Evolutionary conservation across 257 asterid species (phyloP).

Genomic region (Galeopsis tetrahit): DNA sequence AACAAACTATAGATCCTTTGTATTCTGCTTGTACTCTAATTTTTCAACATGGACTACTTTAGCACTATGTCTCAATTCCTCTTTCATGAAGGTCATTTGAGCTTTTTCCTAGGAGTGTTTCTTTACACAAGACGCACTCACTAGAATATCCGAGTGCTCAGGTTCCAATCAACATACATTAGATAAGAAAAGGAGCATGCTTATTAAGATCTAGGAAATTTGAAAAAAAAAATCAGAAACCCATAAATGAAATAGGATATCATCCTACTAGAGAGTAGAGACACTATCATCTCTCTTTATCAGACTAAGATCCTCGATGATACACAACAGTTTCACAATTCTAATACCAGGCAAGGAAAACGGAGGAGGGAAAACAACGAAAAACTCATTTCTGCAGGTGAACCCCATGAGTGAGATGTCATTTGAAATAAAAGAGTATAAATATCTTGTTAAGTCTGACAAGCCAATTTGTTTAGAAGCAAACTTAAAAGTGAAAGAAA

Average conservation of each 20-base stretch:
- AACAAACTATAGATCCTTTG: background rate
- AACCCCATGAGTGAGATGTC: background rate
- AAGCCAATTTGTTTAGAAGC: background rate
- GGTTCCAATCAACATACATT: background rate
- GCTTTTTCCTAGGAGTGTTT: background rate
- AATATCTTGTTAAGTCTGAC: background rate
- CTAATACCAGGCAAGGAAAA: conserved; percentile 17
- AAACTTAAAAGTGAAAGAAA: conserved; percentile 12
- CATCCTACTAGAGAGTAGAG: background rate
- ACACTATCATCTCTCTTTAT: background rate
- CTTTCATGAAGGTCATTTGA: background rate
- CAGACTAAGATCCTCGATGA: background rate
- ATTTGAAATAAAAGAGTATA: background rate
- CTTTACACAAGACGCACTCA: background rate
- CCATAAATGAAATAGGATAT: background rate
- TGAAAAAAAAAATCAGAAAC: background rate
- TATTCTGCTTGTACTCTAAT: background rate
- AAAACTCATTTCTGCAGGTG: background rate
- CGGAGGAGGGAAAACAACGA: background rate
- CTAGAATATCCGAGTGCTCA: background rate
- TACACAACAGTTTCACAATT: background rate
- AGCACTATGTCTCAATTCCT: conserved; percentile 4
- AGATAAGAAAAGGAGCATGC: background rate
- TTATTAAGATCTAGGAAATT: background rate
- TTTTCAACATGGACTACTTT: background rate